Evolutionary conservation across 2,329 filamentous ascomycete genomes (phyloP).

Genomic region (Emergomyces africanus): DNA sequence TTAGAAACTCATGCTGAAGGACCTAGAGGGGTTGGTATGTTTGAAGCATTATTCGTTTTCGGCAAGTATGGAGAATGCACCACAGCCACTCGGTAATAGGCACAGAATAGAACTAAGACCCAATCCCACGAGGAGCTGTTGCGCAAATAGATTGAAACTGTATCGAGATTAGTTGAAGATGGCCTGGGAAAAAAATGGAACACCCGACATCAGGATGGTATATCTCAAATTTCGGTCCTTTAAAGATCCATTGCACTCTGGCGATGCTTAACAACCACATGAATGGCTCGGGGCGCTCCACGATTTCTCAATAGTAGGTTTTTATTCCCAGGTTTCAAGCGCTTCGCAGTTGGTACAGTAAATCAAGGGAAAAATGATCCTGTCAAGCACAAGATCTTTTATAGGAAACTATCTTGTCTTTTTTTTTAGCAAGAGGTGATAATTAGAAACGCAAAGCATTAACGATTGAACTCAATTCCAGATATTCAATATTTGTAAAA

Average conservation of each 20-base stretch:
- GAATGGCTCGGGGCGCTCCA: neutral
- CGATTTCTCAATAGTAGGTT: neutral
- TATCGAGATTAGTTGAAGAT: too few species aligned
- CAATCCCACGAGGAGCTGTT: neutral
- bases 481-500: neutral
- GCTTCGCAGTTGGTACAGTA: neutral
- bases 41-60: neutral
- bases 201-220: neutral
- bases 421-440: neutral
- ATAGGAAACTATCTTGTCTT: neutral
- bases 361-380: neutral
- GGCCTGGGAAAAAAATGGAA: neutral
- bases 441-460: neutral
- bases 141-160: neutral
- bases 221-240: neutral
- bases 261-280: neutral
- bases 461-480: neutral
- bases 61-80: neutral
- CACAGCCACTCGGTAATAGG: neutral
- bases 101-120: neutral
- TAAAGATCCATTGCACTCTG: neutral
- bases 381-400: neutral
- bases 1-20: neutral
- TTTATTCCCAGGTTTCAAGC: neutral
- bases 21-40: neutral